Base-by-base conservation (phyloP, 371 early-diverging fungal genomes). In the Apophysomyces elegans region DNA sequence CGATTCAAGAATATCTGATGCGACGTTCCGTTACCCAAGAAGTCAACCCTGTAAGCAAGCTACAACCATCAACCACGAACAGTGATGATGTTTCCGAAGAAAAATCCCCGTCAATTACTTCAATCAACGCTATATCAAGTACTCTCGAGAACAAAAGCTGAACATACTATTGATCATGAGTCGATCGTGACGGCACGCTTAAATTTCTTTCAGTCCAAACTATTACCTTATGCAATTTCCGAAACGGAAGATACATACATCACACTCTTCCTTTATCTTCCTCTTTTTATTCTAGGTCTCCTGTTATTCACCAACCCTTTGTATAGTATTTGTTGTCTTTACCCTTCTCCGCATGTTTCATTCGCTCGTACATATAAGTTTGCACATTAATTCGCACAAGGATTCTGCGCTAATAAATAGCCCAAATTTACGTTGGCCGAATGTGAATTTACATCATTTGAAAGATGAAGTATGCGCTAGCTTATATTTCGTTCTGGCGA, bases 1-100 rank as follows among this genome's bases (percentile, higher is more conserved):
- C 74, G 5, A 47, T 79, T 13, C 79, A 76, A 68, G 79, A 79
- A 62, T 79, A 79, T 56, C 57, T 79, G 8, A 67, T 71, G 43
- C 62, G 71, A 35, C 71, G 75, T 26, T 67, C 58, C 9, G 65
- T 61, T 59, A 57, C 66, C 59, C 59, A 69, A 63, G 61, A 65
- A 69, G 26, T 12, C 41, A 43, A 37, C 41, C 57, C 38, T 39
- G 43, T 56, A 43, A 39, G 11, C 8, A 50, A 21, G 9, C 16
- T 21, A 21, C 54, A 50, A 7, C n/a, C 54, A 21, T 21, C 54
- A 18, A 21, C 16, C 54, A 50, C 54, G 21, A 11, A 50, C 35
- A 26, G 9, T 21, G 21, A 50, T 21, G 21, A 16, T 18, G 16
- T 47, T 13, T 9, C 13, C 47, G 47, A 47, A 47, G 3, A 47